A percentile compares a stretch with the other conserved stretches of the same genome.
These are phyloP conservation scores for Arthrobotrys megalospora DNA, from an alignment of 2,329 filamentous ascomycete species.

Conservation along the genomic window DNA sequence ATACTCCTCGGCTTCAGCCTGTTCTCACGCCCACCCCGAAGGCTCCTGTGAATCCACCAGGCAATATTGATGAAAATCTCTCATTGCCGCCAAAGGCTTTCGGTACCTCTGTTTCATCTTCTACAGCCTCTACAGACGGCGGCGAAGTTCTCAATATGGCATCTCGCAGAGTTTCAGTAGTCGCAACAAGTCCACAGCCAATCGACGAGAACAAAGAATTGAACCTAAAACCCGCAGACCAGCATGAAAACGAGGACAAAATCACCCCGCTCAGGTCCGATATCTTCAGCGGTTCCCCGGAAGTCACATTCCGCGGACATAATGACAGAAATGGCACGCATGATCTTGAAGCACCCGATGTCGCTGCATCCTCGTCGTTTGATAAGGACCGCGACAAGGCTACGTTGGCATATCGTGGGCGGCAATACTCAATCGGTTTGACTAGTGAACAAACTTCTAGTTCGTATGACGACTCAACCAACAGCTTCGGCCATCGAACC, in stretches of 20 bases:
- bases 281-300: conserved; percentile 37
- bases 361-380: conserved; percentile 39
- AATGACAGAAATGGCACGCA: conserved; percentile 26
- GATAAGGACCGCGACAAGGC: conserved; percentile 45
- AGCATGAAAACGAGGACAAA: conserved; percentile 55
- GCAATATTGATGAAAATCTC: conserved; percentile 61
- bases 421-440: conserved; percentile 62
- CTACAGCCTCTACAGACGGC: conserved; percentile 63
- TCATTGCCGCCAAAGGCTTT: conserved; percentile 62
- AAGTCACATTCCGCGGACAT: conserved; percentile 37
- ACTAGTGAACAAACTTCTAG: conserved; percentile 62
- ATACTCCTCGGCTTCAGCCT: conserved; percentile 61
- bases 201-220: conserved; percentile 54
- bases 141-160: conserved; percentile 56
- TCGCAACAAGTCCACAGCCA: conserved; percentile 34
- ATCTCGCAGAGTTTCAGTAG: conserved; percentile 41
- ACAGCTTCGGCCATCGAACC: conserved; percentile 48
- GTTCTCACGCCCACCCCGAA: conserved; percentile 60
- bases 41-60: conserved; percentile 54
- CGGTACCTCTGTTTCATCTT: conserved; percentile 62
- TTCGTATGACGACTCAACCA: conserved; percentile 61
- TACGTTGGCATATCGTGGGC: conserved; percentile 43
- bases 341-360: conserved; percentile 49
- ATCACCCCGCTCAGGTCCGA: conserved; percentile 45
- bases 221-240: conserved; percentile 29